Conservation (phyloP, 306 rosid species). For the Senna tora region DNA sequence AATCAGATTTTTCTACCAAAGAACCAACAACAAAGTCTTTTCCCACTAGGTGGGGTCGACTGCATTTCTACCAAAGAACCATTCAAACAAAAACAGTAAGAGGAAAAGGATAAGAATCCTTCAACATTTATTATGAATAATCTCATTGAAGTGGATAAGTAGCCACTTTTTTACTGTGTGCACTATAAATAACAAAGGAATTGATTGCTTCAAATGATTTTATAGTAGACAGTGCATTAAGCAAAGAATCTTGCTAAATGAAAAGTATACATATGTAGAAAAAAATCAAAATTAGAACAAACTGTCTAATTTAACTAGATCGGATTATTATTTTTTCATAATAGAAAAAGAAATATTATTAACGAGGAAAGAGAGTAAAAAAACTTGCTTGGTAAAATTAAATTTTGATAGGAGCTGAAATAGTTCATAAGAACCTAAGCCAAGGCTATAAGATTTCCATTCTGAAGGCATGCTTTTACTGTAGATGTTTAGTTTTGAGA, state of each 20-base stretch:
- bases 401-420: background rate
- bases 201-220: background rate
- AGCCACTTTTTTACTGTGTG: background rate
- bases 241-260: conserved; percentile 1
- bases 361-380: too few relatives aligned
- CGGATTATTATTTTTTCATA: too few relatives aligned
- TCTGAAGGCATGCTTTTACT: background rate
- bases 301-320: background rate
- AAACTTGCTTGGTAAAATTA: too few relatives aligned
- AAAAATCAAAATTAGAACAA: background rate
- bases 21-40: too few relatives aligned
- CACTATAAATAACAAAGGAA: background rate
- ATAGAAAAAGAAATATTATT: too few relatives aligned
- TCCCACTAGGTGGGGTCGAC: too few relatives aligned
- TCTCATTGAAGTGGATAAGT: background rate
- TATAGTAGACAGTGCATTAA: background rate
- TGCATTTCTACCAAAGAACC: conserved; percentile 10
- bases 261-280: background rate
- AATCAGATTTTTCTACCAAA: conserved; percentile 20
- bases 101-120: background rate
- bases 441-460: conserved; percentile 18
- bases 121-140: background rate
- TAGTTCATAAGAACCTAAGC: background rate
- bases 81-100: background rate
- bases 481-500: conserved; percentile 1